Percentiles rank a stretch among this genome's conserved stretches.
Evolutionary conservation across 306 rosid species (phyloP).

Genomic region (Crotalaria pallida): DNA sequence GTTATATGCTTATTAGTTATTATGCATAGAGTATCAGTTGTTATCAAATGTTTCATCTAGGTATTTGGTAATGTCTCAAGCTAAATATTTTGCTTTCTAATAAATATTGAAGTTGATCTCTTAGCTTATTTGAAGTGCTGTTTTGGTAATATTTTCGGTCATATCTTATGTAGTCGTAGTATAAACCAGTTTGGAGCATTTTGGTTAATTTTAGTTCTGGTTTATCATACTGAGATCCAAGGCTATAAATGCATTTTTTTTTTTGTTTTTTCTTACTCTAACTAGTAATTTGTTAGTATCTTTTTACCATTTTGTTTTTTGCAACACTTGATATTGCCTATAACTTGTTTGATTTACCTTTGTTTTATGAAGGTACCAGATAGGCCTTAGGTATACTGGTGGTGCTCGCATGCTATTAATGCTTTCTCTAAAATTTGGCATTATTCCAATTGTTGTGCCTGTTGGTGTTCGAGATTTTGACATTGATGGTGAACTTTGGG

Average conservation of each 20-base stretch:
- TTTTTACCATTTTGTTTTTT: background rate
- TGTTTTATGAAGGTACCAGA: constrained; percentile 76
- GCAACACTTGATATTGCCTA: background rate
- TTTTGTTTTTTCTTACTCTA: background rate
- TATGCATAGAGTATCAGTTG: background rate
- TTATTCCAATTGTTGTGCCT: constrained; percentile 81
- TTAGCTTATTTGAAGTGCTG: no score
- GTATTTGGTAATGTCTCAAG: background rate
- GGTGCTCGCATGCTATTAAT: constrained; percentile 93
- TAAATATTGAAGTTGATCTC: background rate
- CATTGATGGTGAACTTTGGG: constrained; percentile 99
- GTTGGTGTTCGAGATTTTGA: constrained; percentile 96
- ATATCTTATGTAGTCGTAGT: background rate
- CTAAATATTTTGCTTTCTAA: background rate
- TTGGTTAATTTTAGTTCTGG: background rate
- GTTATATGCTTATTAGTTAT: no score
- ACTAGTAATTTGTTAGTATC: no score
- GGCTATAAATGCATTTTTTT: background rate
- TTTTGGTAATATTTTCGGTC: no score
- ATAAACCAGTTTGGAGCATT: constrained; percentile 1
- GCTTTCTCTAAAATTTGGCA: constrained; percentile 89
- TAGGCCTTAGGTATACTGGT: constrained; percentile 93
- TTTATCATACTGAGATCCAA: background rate
- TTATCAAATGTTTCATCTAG: background rate
- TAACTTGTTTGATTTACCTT: constrained; percentile 11